Evolutionary conservation across 306 rosid genomes (phyloP).

Genomic region (Citrullus colocynthis): DNA sequence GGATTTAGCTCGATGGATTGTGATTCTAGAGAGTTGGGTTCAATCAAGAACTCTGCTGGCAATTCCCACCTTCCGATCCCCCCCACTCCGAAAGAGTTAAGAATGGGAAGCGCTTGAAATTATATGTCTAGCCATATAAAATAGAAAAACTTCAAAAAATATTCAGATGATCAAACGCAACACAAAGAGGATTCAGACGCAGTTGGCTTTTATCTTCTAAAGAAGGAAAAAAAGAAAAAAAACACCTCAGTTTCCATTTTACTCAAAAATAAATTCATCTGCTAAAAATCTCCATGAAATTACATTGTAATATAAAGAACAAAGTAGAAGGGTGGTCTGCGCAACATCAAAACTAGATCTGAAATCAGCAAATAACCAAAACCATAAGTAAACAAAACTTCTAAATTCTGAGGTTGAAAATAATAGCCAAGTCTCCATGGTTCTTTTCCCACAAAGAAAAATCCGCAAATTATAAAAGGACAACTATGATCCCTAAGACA

Average conservation of each 20-base stretch:
- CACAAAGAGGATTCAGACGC: too few species aligned
- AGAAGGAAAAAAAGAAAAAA: too few species aligned
- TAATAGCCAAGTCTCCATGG: background rate
- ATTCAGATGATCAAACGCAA: too few species aligned
- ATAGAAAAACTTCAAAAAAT: too few species aligned
- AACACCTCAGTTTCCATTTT: background rate
- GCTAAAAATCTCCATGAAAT: background rate
- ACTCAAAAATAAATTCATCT: background rate
- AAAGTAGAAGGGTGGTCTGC: background rate
- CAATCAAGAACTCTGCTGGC: too few species aligned
- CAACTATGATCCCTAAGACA: slow-evolving; percentile 20
- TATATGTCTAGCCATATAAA: too few species aligned
- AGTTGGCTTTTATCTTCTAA: too few species aligned
- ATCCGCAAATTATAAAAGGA: background rate
- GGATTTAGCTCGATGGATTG: too few species aligned
- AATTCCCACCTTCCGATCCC: too few species aligned
- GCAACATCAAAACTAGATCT: background rate
- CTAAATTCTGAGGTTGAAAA: background rate
- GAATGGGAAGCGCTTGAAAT: too few species aligned
- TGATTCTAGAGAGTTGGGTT: too few species aligned
- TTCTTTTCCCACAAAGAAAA: background rate
- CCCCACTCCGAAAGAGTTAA: too few species aligned
- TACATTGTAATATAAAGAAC: background rate
- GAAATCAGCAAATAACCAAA: background rate
- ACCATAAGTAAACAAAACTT: background rate